Conservation (phyloP, 1,284 basidiomycete genomes). For the Rugosomyces carneus region DNA sequence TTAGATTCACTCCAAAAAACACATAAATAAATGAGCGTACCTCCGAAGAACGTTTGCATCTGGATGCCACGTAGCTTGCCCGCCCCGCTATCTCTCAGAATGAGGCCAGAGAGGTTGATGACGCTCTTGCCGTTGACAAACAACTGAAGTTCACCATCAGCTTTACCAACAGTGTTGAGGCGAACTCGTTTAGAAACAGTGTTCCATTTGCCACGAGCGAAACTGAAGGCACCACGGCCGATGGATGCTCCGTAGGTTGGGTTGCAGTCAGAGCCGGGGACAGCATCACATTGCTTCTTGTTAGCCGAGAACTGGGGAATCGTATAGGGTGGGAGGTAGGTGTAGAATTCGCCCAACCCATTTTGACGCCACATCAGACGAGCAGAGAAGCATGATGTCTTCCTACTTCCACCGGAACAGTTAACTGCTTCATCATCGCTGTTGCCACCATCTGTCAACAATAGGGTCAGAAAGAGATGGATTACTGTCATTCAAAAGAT, state of each 20-base stretch:
- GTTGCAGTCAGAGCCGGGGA: conserved; percentile 55
- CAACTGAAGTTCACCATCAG: conserved; percentile 52
- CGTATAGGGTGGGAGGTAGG: conserved; percentile 44
- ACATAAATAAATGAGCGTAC: conserved; percentile 24
- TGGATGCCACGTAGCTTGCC: conserved; percentile 54
- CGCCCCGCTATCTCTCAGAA: conserved; percentile 36
- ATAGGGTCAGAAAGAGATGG: too few species aligned
- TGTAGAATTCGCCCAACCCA: conserved; percentile 53
- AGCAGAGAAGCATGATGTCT: conserved; percentile 43
- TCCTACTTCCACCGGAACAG: conserved; percentile 51
- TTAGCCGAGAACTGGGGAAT: conserved; percentile 42
- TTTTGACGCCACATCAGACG: conserved; percentile 51
- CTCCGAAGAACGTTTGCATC: conserved; percentile 67
- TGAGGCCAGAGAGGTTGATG: conserved; percentile 44
- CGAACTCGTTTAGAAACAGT: conserved; percentile 53
- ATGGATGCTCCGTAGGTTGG: conserved; percentile 64
- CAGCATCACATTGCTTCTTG: conserved; percentile 44
- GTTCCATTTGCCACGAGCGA: conserved; percentile 57
- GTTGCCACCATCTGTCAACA: conserved; percentile 40
- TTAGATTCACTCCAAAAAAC: not conserved
- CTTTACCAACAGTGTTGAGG: conserved; percentile 51
- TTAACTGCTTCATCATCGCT: conserved; percentile 32
- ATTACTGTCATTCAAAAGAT: not conserved
- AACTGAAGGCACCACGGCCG: conserved; percentile 64
- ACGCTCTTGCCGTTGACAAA: conserved; percentile 54